Evolutionary conservation across 2,329 filamentous ascomycete genomes (phyloP), one percentile per base, ranked within the genome.

Genomic region (Graphiopsis chlorocephala): DNA sequence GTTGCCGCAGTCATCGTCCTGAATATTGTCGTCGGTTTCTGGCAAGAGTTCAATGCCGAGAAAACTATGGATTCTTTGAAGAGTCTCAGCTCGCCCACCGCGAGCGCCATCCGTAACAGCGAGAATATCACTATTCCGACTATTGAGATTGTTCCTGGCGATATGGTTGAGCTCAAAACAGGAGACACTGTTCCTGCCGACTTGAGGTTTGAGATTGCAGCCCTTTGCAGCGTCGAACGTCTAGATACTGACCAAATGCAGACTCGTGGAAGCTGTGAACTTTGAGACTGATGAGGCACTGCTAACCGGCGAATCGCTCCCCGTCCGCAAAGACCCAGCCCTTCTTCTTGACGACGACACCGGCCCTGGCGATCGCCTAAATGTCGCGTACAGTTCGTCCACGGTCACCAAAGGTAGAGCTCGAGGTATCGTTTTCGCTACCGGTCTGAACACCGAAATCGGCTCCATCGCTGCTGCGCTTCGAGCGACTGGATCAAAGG

Each of bases 361-460:
- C 25, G 84, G 86, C 1, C 84, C 89, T 64, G 89, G 88, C 61
- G 90, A 92, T 74, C 85, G 89, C 23, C 81, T 85, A 70, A 92
- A 92, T 74, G 85, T 91, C 75, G 86, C 85, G 45, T 92, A 89
- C 75, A 89, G 88, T 63, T 88, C 87, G 63, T 90, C 88, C 68
- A 89, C 86, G n/a, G 84, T 92, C 71, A 90, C 88, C 3, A 86
- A 88, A 67, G 89, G 90, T 57, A 85, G 89, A 65, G 89, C 85
- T 58, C 86, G 81, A 14, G 89, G 89, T 65, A 84, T 92, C 61
- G 88, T 91, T 55, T 84, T 88, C 58, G 83, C 86, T 38, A 90
- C 86, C n/a, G 89, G 86, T 50, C 90, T 92, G 88, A 77, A 83
- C 64, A 93, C 90, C 20, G 88, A 92, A 75, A 88, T 93, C 62